Evolutionary conservation across 352 stramenopile genomes (phyloP).

Genomic region (Aphanomyces stellatus): DNA sequence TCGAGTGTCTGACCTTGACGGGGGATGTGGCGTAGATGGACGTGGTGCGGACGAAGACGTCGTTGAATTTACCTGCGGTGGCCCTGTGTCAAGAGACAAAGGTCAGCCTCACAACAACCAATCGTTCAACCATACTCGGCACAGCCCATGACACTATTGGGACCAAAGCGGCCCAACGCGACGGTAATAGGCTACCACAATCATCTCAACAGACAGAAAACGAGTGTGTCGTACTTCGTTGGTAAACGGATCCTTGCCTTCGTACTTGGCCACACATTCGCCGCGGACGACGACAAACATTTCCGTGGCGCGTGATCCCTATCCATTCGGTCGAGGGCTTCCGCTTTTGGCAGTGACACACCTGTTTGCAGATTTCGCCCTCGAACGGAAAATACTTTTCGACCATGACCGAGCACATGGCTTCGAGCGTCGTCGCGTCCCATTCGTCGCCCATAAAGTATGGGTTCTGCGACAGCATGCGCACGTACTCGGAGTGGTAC

Average conservation of each 20-base stretch:
- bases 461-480: slow-evolving; percentile 61
- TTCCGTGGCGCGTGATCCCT: slow-evolving; percentile 59
- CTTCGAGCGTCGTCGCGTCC: slow-evolving; percentile 74
- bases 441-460: slow-evolving; percentile 73
- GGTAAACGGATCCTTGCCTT: slow-evolving; percentile 68
- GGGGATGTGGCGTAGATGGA: slow-evolving; percentile 66
- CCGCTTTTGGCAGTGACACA: slow-evolving; percentile 10
- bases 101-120: no score
- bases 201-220: no score
- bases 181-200: not conserved
- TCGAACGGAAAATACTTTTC: slow-evolving; percentile 70
- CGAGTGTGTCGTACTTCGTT: no score
- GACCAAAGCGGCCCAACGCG: slow-evolving; percentile 57
- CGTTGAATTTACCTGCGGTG: slow-evolving; percentile 70
- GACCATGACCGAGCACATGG: slow-evolving; percentile 78
- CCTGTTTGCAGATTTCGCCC: slow-evolving; percentile 72
- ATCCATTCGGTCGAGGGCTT: not conserved
- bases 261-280: slow-evolving; percentile 63
- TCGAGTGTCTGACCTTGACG: slow-evolving; percentile 29
- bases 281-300: slow-evolving; percentile 68
- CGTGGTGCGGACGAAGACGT: slow-evolving; percentile 68
- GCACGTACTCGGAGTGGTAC: slow-evolving; percentile 70
- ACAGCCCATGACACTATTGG: slow-evolving; percentile 69
- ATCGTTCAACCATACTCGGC: slow-evolving; percentile 80
- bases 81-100: slow-evolving; percentile 29